phyloP scores from a whole-genome alignment of 73 alveolate genomes.

The Paramecium sexaurelia region DNA sequence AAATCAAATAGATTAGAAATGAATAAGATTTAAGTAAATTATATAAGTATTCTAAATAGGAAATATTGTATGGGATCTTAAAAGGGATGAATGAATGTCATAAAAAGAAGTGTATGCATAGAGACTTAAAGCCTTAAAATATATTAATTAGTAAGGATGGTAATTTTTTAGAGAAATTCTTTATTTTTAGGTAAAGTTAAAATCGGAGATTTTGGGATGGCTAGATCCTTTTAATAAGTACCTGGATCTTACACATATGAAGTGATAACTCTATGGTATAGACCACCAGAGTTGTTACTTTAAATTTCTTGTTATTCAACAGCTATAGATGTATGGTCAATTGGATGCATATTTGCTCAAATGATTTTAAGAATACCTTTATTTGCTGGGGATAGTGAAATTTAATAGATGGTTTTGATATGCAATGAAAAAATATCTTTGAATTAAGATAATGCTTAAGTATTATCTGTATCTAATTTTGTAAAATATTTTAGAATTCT shows the following conservation, averaged over 20 bases:
- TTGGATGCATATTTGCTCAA: constrained; percentile 95
- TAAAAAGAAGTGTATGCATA: constrained; percentile 39
- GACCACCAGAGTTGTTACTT: constrained; percentile 91
- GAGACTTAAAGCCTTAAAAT: constrained; percentile 40
- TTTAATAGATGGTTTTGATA: constrained; percentile 67
- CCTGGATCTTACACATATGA: constrained; percentile 55
- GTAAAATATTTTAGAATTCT: neutral
- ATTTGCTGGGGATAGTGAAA: constrained; percentile 80
- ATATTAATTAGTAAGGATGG: neutral
- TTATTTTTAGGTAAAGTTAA: neutral
- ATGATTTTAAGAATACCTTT: constrained; percentile 86
- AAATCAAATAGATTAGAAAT: neutral
- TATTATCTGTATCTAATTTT: neutral
- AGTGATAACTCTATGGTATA: constrained; percentile 91
- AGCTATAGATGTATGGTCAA: constrained; percentile 93
- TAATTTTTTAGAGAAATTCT: neutral
- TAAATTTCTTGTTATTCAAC: constrained; percentile 81
- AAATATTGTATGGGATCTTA: neutral
- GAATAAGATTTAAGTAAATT: neutral
- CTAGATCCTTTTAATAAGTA: neutral
- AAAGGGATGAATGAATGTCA: constrained; percentile 33
- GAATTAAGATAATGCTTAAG: neutral
- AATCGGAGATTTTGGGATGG: constrained; percentile 58
- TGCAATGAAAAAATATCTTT: neutral
- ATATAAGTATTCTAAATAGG: neutral